Evolutionary conservation across 495 filamentous ascomycete species (phyloP).

Genomic region (Penicillium egyptiacum): DNA sequence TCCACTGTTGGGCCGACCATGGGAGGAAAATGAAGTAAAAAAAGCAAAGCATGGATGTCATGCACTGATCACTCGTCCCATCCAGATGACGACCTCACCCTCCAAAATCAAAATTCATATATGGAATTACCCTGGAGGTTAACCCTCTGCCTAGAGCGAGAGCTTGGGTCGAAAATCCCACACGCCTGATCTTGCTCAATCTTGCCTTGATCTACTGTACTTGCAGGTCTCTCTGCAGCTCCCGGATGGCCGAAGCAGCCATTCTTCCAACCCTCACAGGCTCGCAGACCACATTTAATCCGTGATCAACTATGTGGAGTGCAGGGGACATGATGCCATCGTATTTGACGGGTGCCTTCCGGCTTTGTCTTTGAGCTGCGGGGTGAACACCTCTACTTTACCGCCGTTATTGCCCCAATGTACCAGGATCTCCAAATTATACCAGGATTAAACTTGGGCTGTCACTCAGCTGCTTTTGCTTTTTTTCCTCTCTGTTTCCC

Average conservation of each 20-base stretch:
- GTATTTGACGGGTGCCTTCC: slow-evolving; percentile 3
- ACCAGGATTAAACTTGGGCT: not conserved
- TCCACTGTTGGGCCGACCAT: slow-evolving; percentile 24
- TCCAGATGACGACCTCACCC: slow-evolving; percentile 24
- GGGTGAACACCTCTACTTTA: not conserved
- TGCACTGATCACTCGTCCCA: slow-evolving; percentile 30
- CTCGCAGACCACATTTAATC: slow-evolving; percentile 13
- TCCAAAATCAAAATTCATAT: not conserved
- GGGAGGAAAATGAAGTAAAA: slow-evolving; percentile 15
- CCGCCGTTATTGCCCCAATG: not conserved
- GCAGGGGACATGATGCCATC: slow-evolving; percentile 9
- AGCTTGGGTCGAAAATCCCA: slow-evolving; percentile 10
- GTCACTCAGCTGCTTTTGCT: not conserved
- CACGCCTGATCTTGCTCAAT: not conserved
- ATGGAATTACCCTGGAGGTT: not conserved
- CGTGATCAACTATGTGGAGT: slow-evolving; percentile 8
- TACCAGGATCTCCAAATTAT: not conserved
- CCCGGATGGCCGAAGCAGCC: slow-evolving; percentile 21
- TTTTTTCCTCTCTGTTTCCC: not conserved
- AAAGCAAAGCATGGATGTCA: slow-evolving; percentile 23
- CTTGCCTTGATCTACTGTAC: slow-evolving; percentile 7
- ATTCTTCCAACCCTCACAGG: slow-evolving; percentile 23
- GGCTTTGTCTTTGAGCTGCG: not conserved
- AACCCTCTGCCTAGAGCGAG: not conserved
- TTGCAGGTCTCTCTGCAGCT: slow-evolving; percentile 9